Base-by-base conservation (phyloP, 1,139 yeast species). In the Kurtzmaniella natalensis region DNA sequence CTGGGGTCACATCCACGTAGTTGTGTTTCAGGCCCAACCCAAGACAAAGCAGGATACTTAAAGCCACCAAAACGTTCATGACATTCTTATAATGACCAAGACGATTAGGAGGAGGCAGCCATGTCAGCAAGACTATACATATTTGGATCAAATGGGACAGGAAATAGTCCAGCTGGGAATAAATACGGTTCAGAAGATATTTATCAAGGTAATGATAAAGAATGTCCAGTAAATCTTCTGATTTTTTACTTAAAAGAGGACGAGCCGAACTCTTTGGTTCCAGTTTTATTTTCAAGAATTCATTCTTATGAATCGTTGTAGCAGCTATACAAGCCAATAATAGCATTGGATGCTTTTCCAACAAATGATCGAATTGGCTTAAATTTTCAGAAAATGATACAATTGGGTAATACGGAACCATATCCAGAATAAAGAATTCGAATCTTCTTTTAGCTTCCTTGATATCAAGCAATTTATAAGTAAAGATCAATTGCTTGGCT, bases 71-170 rank as follows among this genome's bases (percentile, higher is more conserved):
- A 18, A 73, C 47, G 40, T 67, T 65, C 50, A 75, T 61, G 41
- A 72, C 78, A 44, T 70, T 74, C 44, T 68, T 70, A 46, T 64
- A 72, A 25, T 74, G 71, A 4, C 76, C 77, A 54, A 71, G 61
- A 40, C 61, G 62, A 22, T 62, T 56, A 3, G 78, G 74, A 2
- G 78, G 76, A 5, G 71, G 53, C 37, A 69, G 62, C 79, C 78
- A 75, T 6, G 70, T 49, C 7, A 76, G 68, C 11, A 73, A 47
- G 3, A 72, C 59, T 33, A 72, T 48, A 40, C 72, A 70, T 1
- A 65, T 56, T 34, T 63, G 64, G 18, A 74, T 64, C 34, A 69
- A 46, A 38, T 61, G 64, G 28, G 58, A 58, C 4, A 69, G 55
- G 33, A 73, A 59, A 33, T 63, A 68, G 20, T 70, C 69, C 11